Conservation (phyloP, 306 rosid species). For the Astragalus glycyphyllos region DNA sequence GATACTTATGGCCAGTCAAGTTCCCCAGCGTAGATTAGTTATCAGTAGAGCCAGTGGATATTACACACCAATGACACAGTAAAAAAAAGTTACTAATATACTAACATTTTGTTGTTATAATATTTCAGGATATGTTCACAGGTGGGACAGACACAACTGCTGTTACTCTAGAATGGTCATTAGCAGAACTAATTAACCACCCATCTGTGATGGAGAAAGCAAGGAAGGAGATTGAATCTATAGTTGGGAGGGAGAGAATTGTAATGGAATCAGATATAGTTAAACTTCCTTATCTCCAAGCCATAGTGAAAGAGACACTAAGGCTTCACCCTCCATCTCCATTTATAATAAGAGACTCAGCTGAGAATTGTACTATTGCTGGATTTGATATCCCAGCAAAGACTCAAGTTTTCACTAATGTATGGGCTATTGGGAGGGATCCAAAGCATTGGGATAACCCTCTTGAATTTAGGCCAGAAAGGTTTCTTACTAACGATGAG, state of each 20-base stretch:
- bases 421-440: conserved; percentile 72
- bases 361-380: conserved; percentile 49
- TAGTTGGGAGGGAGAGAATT: conserved; percentile 52
- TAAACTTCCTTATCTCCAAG: conserved; percentile 71
- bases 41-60: no score
- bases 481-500: conserved; percentile 51
- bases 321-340: conserved; percentile 88
- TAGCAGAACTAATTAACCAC: conserved; percentile 68
- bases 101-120: neutral
- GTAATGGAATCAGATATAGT: conserved; percentile 60
- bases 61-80: no score
- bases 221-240: conserved; percentile 61
- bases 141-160: conserved; percentile 69
- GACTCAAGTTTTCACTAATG: conserved; percentile 60
- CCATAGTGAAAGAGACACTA: conserved; percentile 70
- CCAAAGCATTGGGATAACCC: conserved; percentile 67
- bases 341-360: conserved; percentile 59
- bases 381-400: conserved; percentile 63
- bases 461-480: conserved; percentile 58
- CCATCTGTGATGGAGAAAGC: conserved; percentile 66
- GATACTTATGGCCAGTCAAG: no score
- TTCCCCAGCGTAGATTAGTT: no score
- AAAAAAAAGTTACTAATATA: neutral
- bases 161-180: conserved; percentile 58
- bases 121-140: conserved; percentile 55